phyloP scores from a whole-genome alignment of 108 stramenopile species.

The Phaeodactylum tricornutum region DNA sequence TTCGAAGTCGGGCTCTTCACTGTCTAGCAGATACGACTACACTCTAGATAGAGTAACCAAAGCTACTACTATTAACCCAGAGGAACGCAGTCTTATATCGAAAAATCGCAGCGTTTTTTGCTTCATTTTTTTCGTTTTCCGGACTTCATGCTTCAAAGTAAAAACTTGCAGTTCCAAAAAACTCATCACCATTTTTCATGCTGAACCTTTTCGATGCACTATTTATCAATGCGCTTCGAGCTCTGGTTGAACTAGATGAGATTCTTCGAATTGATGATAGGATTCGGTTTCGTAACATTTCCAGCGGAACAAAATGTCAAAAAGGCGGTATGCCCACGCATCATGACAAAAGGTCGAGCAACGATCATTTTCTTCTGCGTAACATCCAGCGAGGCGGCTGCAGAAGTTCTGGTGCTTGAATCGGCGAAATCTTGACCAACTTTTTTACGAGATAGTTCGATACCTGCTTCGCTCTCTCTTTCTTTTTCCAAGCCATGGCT shows the following conservation, averaged over 20 bases:
- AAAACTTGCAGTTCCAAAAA: too few relatives aligned
- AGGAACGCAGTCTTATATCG: too few relatives aligned
- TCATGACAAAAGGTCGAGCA: constrained; percentile 64
- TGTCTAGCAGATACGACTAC: too few relatives aligned
- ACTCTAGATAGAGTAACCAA: too few relatives aligned
- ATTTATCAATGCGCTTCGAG: too few relatives aligned
- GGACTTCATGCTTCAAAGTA: too few relatives aligned
- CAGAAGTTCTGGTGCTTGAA: constrained; percentile 13
- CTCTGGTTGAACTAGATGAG: constrained; percentile 1
- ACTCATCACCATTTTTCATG: too few relatives aligned
- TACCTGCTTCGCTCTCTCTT: constrained; percentile 7
- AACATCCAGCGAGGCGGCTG: neutral
- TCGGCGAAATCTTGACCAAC: neutral
- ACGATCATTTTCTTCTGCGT: constrained; percentile 41
- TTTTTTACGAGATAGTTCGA: neutral
- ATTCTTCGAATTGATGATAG: neutral
- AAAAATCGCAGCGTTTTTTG: too few relatives aligned
- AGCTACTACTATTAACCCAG: too few relatives aligned
- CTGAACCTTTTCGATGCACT: too few relatives aligned
- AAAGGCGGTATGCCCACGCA: constrained; percentile 96
- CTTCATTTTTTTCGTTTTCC: too few relatives aligned
- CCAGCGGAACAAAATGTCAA: constrained; percentile 89
- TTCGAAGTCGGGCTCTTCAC: too few relatives aligned
- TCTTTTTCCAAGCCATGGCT: constrained; percentile 5
- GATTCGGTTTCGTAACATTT: neutral